Percentiles rank a stretch among this genome's conserved stretches.
Conservation (phyloP, 2,329 filamentous ascomycete species). For the Colletotrichum siamense region DNA sequence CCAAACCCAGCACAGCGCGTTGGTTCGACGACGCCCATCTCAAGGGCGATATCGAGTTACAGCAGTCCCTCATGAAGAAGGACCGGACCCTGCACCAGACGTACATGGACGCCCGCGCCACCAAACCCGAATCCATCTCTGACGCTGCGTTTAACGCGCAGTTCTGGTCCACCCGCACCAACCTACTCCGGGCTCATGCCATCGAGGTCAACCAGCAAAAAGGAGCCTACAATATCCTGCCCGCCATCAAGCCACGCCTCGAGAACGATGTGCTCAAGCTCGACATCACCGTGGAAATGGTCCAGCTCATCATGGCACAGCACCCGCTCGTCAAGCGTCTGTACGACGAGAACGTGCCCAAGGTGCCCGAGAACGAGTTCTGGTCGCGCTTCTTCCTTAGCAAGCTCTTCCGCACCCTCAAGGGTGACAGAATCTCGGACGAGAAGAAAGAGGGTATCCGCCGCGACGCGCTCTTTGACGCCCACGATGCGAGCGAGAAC, state of each 20-base stretch:
- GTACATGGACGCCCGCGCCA: slow-evolving; percentile 82
- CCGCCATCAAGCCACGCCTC: slow-evolving; percentile 82
- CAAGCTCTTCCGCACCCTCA: slow-evolving; percentile 86
- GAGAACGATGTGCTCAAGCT: slow-evolving; percentile 78
- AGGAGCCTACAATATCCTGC: slow-evolving; percentile 92
- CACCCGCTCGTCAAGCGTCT: slow-evolving; percentile 89
- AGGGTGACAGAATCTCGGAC: slow-evolving; percentile 85
- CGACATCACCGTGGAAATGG: slow-evolving; percentile 89
- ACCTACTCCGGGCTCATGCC: slow-evolving; percentile 85
- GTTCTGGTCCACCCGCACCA: slow-evolving; percentile 92
- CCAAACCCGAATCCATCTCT: slow-evolving; percentile 84
- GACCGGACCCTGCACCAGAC: slow-evolving; percentile 79
- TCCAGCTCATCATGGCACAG: slow-evolving; percentile 90
- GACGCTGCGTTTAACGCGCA: slow-evolving; percentile 84
- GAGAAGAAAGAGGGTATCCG: slow-evolving; percentile 63
- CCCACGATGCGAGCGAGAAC: slow-evolving; percentile 80
- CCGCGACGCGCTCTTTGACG: slow-evolving; percentile 79
- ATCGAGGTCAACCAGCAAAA: slow-evolving; percentile 87
- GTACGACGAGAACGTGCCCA: slow-evolving; percentile 92
- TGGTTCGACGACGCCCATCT: slow-evolving; percentile 85
- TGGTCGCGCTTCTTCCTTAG: slow-evolving; percentile 96
- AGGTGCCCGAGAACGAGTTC: slow-evolving; percentile 79
- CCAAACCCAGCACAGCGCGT: slow-evolving; percentile 59
- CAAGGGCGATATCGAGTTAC: slow-evolving; percentile 79
- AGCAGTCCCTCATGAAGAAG: slow-evolving; percentile 86